phyloP scores from a whole-genome alignment of 768 basidiomycete species.

The Lentinula edodes region DNA sequence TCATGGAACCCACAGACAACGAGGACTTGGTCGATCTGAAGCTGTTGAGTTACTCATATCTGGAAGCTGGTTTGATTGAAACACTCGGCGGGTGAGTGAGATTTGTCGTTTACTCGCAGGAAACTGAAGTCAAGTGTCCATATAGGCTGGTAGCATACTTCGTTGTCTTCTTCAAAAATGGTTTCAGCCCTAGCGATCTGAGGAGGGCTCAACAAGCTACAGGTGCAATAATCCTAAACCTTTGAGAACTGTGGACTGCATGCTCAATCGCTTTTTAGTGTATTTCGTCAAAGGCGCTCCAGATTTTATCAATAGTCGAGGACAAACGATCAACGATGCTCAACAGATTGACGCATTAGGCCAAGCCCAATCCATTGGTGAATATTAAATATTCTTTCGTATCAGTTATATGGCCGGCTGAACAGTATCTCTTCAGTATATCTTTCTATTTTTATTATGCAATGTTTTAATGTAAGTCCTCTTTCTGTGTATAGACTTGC shows the following conservation, averaged over 20 bases:
- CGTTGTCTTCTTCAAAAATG: conserved; percentile 57
- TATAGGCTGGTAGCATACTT: conserved; percentile 57
- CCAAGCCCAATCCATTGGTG: conserved; percentile 58
- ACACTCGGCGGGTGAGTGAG: conserved; percentile 45
- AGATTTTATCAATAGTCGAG: conserved; percentile 50
- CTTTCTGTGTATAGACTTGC: not conserved
- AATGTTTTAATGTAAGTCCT: conserved; percentile 57
- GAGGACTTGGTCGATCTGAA: conserved; percentile 59
- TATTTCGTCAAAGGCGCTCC: conserved; percentile 46
- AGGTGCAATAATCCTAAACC: not conserved
- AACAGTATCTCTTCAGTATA: conserved; percentile 32
- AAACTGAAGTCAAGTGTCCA: not conserved
- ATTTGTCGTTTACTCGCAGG: not conserved
- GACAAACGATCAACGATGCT: conserved; percentile 36
- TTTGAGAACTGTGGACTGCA: not conserved
- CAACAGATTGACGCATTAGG: conserved; percentile 54
- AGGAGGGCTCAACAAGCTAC: conserved; percentile 34
- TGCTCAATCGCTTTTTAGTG: conserved; percentile 17
- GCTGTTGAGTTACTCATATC: conserved; percentile 60
- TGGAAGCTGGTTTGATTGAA: conserved; percentile 63
- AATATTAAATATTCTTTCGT: conserved; percentile 5
- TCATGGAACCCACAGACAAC: conserved; percentile 43
- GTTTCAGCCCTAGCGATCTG: conserved; percentile 57
- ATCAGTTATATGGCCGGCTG: not conserved
- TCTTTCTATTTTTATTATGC: conserved; percentile 61